Percentiles rank a stretch among this genome's conserved stretches.
These are phyloP conservation scores for Fusarium continuum DNA, from an alignment of 2,329 filamentous ascomycete species.

Conservation along the genomic window DNA sequence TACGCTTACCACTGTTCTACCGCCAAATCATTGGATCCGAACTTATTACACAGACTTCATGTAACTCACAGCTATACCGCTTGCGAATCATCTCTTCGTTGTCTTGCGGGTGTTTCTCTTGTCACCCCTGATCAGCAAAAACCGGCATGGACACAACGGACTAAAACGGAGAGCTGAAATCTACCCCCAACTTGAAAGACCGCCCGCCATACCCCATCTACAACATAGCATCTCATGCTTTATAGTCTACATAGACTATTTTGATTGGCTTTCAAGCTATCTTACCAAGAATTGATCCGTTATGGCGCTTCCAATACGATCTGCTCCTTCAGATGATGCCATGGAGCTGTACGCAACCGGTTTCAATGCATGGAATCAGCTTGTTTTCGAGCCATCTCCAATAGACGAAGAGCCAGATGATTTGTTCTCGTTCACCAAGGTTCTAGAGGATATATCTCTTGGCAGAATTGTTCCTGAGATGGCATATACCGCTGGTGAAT, in stretches of 20 bases:
- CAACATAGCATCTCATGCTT: no score
- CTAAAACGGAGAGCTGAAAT: no score
- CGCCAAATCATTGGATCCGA: background rate
- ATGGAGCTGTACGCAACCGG: constrained; percentile 65
- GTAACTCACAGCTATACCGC: no score
- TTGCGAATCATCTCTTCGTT: no score
- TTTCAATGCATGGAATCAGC: constrained; percentile 68
- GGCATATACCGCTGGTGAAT: constrained; percentile 58
- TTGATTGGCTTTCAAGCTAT: no score
- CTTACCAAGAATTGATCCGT: no score
- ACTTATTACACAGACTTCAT: background rate
- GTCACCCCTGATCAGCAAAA: no score
- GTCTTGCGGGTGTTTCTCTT: no score
- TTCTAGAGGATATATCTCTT: constrained; percentile 52
- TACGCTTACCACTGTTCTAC: background rate
- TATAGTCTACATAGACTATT: no score
- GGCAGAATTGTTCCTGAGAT: constrained; percentile 48
- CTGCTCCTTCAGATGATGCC: background rate
- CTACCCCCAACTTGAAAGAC: no score
- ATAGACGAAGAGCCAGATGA: constrained; percentile 55
- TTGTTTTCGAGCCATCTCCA: constrained; percentile 49
- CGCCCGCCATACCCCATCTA: no score
- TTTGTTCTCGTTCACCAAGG: constrained; percentile 53
- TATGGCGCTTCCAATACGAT: constrained; percentile 26
- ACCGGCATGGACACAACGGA: no score